Evolutionary conservation across 495 filamentous ascomycete species (phyloP).

Genomic region (Tuber magnatum): DNA sequence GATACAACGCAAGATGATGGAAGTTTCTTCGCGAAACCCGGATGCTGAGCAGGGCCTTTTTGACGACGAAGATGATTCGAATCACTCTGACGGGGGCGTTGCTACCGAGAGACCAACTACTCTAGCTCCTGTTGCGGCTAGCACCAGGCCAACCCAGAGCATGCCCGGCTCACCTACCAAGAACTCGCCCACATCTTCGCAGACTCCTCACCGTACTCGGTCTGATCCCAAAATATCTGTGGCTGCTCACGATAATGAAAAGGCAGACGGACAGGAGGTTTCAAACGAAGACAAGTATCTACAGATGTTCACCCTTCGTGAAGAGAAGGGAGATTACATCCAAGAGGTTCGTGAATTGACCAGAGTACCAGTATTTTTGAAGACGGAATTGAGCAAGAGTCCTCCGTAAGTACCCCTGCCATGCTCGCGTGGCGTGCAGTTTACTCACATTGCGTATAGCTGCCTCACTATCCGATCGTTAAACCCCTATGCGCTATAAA

Average conservation of each 20-base stretch:
- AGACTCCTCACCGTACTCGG: conserved; percentile 75
- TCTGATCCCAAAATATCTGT: conserved; percentile 87
- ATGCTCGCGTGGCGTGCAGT: background rate
- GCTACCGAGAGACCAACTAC: conserved; percentile 35
- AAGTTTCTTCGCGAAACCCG: conserved; percentile 81
- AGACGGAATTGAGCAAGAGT: conserved; percentile 97
- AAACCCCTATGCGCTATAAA: conserved; percentile 87
- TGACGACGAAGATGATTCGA: conserved; percentile 83
- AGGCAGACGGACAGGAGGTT: conserved; percentile 54
- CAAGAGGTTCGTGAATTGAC: conserved; percentile 98
- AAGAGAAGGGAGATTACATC: conserved; percentile 91
- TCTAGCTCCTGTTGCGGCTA: conserved; percentile 28
- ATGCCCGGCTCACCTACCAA: conserved; percentile 87
- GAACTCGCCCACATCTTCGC: conserved; percentile 58
- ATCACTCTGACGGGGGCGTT: conserved; percentile 48
- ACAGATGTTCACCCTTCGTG: conserved; percentile 77
- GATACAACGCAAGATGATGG: conserved; percentile 78
- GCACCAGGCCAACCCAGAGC: conserved; percentile 78
- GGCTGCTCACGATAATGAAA: conserved; percentile 61
- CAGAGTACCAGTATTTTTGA: conserved; percentile 87
- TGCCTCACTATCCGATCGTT: conserved; percentile 96
- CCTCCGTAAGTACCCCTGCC: conserved; percentile 69
- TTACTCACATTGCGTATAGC: conserved; percentile 50
- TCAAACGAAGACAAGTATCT: conserved; percentile 91
- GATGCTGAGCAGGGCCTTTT: conserved; percentile 89